These are phyloP conservation scores for Fusarium circinatum DNA, from an alignment of 2,329 filamentous ascomycete species.

Conservation along the genomic window DNA sequence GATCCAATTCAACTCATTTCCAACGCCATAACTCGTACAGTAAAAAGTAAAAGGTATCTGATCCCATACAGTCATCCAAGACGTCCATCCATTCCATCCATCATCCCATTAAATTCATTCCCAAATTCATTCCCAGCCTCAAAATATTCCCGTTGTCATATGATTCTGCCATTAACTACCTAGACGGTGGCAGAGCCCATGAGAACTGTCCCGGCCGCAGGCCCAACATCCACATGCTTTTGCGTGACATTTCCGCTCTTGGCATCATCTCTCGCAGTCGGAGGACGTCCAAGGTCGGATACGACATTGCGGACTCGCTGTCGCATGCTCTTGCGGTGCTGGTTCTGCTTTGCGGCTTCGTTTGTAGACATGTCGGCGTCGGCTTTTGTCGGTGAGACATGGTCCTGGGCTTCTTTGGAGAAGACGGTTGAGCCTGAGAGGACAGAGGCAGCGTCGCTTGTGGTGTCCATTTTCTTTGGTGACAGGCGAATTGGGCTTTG, in stretches of 20 bases:
- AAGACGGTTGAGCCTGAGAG: slow-evolving; percentile 46
- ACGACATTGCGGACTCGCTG: slow-evolving; percentile 49
- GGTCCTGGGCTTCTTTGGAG: slow-evolving; percentile 41
- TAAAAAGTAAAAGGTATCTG: neutral
- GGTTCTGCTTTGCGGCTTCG: slow-evolving; percentile 10
- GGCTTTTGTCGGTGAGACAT: slow-evolving; percentile 16
- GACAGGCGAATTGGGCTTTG: neutral
- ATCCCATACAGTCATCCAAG: neutral
- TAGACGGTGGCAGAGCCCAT: slow-evolving; percentile 38
- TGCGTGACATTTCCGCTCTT: slow-evolving; percentile 46
- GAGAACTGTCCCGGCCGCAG: slow-evolving; percentile 40
- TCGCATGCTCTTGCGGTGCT: slow-evolving; percentile 43
- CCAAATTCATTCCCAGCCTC: neutral
- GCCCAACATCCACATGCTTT: slow-evolving; percentile 44
- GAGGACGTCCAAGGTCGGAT: slow-evolving; percentile 48
- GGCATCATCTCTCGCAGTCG: slow-evolving; percentile 47
- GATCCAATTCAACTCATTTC: neutral
- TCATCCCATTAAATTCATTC: neutral
- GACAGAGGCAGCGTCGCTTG: slow-evolving; percentile 46
- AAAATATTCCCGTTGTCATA: neutral
- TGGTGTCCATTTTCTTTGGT: slow-evolving; percentile 34
- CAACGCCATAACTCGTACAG: slow-evolving; percentile 1
- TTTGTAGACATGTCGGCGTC: neutral
- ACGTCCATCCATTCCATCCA: neutral
- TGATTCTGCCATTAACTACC: neutral